Base-by-base conservation (phyloP, 163 green algal species). In the Chlorella variabilis region DNA sequence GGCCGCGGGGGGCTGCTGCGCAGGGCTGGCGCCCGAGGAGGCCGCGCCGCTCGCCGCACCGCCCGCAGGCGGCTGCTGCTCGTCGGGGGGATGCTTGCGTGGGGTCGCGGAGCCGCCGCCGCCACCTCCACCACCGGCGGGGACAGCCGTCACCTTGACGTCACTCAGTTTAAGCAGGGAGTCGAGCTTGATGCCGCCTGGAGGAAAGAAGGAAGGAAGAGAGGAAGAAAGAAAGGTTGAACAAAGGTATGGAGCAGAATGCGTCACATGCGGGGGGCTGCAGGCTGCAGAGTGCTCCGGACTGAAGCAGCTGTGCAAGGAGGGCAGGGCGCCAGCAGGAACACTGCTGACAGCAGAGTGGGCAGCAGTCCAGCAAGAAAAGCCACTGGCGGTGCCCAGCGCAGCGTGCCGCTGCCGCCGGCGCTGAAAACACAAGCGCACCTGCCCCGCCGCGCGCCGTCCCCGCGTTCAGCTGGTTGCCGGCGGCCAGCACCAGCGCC, bases 121-220 rank as follows among this genome's bases (percentile, higher is more conserved):
- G 33, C 66, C 34, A 49, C 70, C 20, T 27, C 25, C 29, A 17
- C 38, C n/a, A 36, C n/a, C 49, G 23, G 59, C 33, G 2, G 25
- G 23, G 27, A 18, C 49, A 2, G 48, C 58, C 33, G 71, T 82
- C 7, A 81, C 82, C 76, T 92, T 93, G 33, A 92, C 79, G 63
- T 93, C 90, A 2, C 71, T 81, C 33, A 93, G 78, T 75, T 92
- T 92, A n/a, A 89, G 51, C 27, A 93, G 84, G 9, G 76, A 85
- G 1, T 90, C 88, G 41, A 93, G 71, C 51, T 88, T 91, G 69
- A 93, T 45, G 65, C 48, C 39, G 56, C 36, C 73, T 80, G 73
- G 33, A 17, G 39, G 48, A 38, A 39, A 18, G n/a, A 36, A 67
- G 4, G 4, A 20, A 36, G 8, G 3, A 36, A 67, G n/a, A 39